Base-by-base conservation (phyloP, 2,329 filamentous ascomycete genomes). In the Septoria linicola region DNA sequence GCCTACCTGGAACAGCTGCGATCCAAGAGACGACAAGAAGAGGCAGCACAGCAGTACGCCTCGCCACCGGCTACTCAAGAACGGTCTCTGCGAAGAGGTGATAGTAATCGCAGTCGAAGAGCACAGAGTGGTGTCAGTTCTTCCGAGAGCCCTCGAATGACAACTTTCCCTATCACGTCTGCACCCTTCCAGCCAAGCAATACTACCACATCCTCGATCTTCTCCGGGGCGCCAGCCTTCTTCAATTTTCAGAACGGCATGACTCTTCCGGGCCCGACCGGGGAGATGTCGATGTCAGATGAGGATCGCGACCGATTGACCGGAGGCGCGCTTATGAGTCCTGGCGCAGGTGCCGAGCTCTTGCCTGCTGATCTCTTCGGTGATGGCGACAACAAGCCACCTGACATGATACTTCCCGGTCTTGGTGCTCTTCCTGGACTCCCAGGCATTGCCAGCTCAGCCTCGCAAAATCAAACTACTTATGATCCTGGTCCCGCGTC, bases 321-420 rank as follows among this genome's bases (percentile, higher is more conserved):
- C 2, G 79, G 77, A 14, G 83, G 81, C 21, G 87, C 85, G 2
- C 86, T 86, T 1, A 80, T 92, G 66, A 91, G 87, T 61, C 88
- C 88, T 1, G 87, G 86, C 3, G 88, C 88, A 2, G 83, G 86
- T 21, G 80, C 84, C 16, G 64, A 67, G 13, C 74, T 92, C 3
- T 72, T 95, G 13, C 88, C 88, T 0, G 87, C 87, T 1, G 82
- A 80, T 53, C 72, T 86, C 3, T 68, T 70, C 41, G 63, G 57
- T 14, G 65, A 67, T 19, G 61, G 61, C 20, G 66, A 69, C 44
- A 58, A 49, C 41, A 62, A 36, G 35, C 44, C 39, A 45, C 49
- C 19, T 31, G 45, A 53, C 16, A 51, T 58, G 37, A 60, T 60
- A 44, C 55, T 70, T 5, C 68, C 68, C 20, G 68, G 67, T 5